Evolutionary conservation across 2,329 filamentous ascomycete species (phyloP), one percentile per base, ranked within the genome.

Genomic region (Aspergillus eucalypticola): DNA sequence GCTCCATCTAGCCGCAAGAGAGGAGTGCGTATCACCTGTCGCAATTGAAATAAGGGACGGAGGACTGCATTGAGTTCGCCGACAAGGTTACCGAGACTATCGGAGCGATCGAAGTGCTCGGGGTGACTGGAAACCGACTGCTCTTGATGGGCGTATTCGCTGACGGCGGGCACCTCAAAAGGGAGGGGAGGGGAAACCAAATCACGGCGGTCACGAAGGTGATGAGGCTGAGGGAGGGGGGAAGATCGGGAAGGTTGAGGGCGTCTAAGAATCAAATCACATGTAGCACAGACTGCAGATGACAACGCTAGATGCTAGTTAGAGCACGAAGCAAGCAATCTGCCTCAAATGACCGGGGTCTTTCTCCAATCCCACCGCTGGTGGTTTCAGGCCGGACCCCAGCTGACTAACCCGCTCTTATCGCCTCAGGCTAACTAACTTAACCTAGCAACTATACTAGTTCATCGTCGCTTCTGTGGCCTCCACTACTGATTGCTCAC

Each of bases 1-100:
- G 73, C 74, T 77, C 77, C 77, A 78, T 78, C 67, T 72, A 78
- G 75, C 69, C 72, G 66, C 66, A 67, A 62, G 58, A 58, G 52
- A 58, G 60, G 68, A 68, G 65, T 70, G 63, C 66, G 62, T 76
- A 73, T 73, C 72, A 76, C 70, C 72, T 70, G 66, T 73, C 68
- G 67, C 68, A 65, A 67, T 64, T 62, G 58, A 66, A 56, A 56
- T 58, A 57, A 64, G 55, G 59, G 52, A 65, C 64, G 62, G 65
- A 64, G 65, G 60, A 60, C 71, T 61, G 70, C 75, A 76, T 76
- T 73, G 73, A 68, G 62, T 58, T 57, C 48, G 49, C 6, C 27
- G 50, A 48, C 21, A 27, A 21, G 35, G 19, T 48, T 44, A 56
- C 59, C 41, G 48, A 25, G 21, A 49, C 38, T 50, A 56, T 29